Evolutionary conservation across 108 stramenopile genomes (phyloP).

Genomic region (Pelagomonas calceolata): DNA sequence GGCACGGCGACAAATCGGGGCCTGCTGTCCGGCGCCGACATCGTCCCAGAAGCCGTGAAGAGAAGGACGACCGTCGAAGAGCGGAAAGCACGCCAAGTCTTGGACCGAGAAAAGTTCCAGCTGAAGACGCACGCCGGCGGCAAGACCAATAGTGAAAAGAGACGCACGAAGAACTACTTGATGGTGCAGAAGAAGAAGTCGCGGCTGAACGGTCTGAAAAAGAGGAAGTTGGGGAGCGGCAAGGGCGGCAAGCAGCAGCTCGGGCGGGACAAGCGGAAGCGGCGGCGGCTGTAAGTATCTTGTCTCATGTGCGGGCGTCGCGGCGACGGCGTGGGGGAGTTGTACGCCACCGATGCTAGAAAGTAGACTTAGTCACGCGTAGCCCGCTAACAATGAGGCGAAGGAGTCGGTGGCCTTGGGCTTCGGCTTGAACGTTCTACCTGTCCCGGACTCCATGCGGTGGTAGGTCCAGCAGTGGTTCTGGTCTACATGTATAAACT

Average conservation of each 20-base stretch:
- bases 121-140: constrained; percentile 65
- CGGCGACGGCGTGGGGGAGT: no score
- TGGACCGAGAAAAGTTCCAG: constrained; percentile 63
- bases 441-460: background rate
- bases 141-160: constrained; percentile 79
- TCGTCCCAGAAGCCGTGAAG: constrained; percentile 61
- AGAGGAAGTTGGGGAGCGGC: background rate
- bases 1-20: constrained; percentile 6
- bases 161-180: constrained; percentile 71
- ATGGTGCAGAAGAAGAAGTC: constrained; percentile 34
- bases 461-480: constrained; percentile 5
- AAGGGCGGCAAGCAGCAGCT: background rate
- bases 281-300: background rate
- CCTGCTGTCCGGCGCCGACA: constrained; percentile 49
- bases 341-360: no score
- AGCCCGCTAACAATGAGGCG: background rate
- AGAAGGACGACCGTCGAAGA: constrained; percentile 36
- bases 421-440: background rate
- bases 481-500: background rate
- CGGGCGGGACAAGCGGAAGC: background rate
- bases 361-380: no score
- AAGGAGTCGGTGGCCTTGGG: background rate
- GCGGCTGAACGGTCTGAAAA: background rate
- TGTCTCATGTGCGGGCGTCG: no score
- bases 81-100: constrained; percentile 63